Percentiles rank a stretch among this genome's conserved stretches.
Conservation (phyloP, 306 rosid genomes). For the Neltuma alba region DNA sequence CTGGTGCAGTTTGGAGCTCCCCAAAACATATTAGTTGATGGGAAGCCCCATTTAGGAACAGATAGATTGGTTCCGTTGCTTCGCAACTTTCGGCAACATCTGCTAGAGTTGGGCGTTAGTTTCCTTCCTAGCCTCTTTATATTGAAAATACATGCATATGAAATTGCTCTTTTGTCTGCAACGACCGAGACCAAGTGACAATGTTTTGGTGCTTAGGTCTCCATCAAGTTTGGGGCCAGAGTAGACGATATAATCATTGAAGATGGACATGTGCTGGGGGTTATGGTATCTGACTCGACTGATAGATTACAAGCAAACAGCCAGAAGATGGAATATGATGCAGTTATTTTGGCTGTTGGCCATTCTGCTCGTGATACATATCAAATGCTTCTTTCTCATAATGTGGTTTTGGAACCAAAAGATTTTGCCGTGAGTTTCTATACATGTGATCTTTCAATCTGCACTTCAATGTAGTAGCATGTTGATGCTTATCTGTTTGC, state of each 20-base stretch:
- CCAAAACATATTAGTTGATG: slow-evolving; percentile 72
- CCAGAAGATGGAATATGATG: slow-evolving; percentile 74
- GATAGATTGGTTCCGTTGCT: slow-evolving; percentile 93
- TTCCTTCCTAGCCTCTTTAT: slow-evolving; percentile 27
- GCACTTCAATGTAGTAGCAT: slow-evolving; percentile 25
- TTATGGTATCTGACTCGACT: slow-evolving; percentile 72
- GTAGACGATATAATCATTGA: slow-evolving; percentile 80
- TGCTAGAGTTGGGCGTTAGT: slow-evolving; percentile 89
- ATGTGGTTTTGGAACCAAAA: slow-evolving; percentile 73
- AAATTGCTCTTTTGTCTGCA: slow-evolving; percentile 21
- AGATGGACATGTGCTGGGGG: slow-evolving; percentile 64
- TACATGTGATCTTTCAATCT: slow-evolving; percentile 20
- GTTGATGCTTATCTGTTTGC: slow-evolving; percentile 11
- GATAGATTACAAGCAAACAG: slow-evolving; percentile 52
- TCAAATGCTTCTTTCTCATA: slow-evolving; percentile 82
- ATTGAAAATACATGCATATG: slow-evolving; percentile 27
- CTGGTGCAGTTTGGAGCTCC: slow-evolving; percentile 95
- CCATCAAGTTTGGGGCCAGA: slow-evolving; percentile 87
- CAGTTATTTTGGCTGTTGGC: slow-evolving; percentile 91
- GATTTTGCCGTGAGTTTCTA: slow-evolving; percentile 85
- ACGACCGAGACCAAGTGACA: slow-evolving; percentile 23
- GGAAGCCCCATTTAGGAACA: slow-evolving; percentile 97
- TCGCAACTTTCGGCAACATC: slow-evolving; percentile 85
- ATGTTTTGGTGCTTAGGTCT: slow-evolving; percentile 57
- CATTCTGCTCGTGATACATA: slow-evolving; percentile 97